Base-by-base conservation (phyloP, 768 basidiomycete genomes). In the Brasilioporus rufonigricans region DNA sequence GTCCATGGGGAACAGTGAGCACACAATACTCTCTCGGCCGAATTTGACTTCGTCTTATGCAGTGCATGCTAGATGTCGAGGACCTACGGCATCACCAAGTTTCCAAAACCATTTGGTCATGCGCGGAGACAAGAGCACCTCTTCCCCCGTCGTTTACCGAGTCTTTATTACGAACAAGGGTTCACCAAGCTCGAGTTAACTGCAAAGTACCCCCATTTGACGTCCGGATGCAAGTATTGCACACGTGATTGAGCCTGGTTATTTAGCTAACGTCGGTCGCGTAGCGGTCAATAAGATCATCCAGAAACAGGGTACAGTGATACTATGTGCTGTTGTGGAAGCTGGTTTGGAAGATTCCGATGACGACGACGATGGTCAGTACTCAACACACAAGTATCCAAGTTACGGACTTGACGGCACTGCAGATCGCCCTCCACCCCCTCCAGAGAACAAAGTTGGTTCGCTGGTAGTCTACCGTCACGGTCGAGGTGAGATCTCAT, bases 201-300 rank as follows among this genome's bases (percentile, higher is more conserved):
- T n/a, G 61, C 60, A 40, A 65, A 65, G 53, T 74, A 80, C 54
- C 80, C 77, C 52, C 70, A 73, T 40, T 65, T 79, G 5, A 70
- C 79, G 3, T 80, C 80, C 38, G 73, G 80, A 74, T 52, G 68
- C 71, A 70, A 59, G 58, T 60, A 9, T 33, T 48, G 11, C 27
- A 33, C 19, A 33, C 12, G 5, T 33, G 41, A 32, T 50, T 12
- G 39, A 44, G 29, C 56, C 21, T n/a, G 26, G 19, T 29, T 27
- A 11, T 13, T 47, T 23, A 46, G 23, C 46, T 58, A 41, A 61
- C 51, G 10, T 46, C 12, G 14, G 29, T 52, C 40, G 44, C 64
- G 36, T 40, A 83, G 85, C 76, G 31, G 75, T 86, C 53, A 81
- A 78, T 56, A 76, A 71, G 36, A 76, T 86, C 23, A 68, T 78